Base-by-base conservation (phyloP, 768 basidiomycete genomes). In the Collybiopsis luxurians region DNA sequence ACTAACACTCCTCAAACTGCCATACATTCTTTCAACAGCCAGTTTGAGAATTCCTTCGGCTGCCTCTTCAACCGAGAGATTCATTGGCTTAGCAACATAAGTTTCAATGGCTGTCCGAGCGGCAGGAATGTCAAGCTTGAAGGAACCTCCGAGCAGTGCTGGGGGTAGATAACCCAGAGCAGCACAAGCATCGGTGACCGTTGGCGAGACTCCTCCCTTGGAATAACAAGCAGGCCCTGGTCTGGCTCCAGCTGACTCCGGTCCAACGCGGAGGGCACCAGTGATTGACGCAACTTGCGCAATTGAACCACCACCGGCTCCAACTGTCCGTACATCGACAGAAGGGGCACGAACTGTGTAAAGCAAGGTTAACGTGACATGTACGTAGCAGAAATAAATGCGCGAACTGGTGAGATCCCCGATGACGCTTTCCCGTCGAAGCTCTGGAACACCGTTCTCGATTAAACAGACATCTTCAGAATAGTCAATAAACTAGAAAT, bases 161-260 rank as follows among this genome's bases (percentile, higher is more conserved):
- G 58, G 56, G 4, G 69, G 69, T 5, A 70, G 60, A 47, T 67
- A 69, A 7, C 69, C 68, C 31, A 70, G 60, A 36, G 67, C 64
- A 13, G 60, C 68, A 45, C 68, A 67, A 12, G 69, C 69, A 40
- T 70, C 69, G 3, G 68, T 66, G 3, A 70, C 69, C 24, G 69
- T 70, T 31, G 69, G 66, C 30, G 54, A 55, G 15, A 39, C 56
- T n/a, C 69, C 69, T 28, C 69, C 69, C 59, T 65, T 61, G 11
- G 63, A 59, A 46, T 70, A 70, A 13, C 68, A 69, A 0, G 67
- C 67, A 7, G 69, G 69, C n/a, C 69, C 68, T n/a, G 69, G 69
- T 19, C 60, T 46, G 19, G 69, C 69, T 9, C 69, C 68, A 6
- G 69, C 64, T 26, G 65, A 66, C 52, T 69, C 65, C 3, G 69